Evolutionary conservation across 345 rosid species (phyloP), one percentile per base, ranked within the genome.

Genomic region (Jatropha curcas): DNA sequence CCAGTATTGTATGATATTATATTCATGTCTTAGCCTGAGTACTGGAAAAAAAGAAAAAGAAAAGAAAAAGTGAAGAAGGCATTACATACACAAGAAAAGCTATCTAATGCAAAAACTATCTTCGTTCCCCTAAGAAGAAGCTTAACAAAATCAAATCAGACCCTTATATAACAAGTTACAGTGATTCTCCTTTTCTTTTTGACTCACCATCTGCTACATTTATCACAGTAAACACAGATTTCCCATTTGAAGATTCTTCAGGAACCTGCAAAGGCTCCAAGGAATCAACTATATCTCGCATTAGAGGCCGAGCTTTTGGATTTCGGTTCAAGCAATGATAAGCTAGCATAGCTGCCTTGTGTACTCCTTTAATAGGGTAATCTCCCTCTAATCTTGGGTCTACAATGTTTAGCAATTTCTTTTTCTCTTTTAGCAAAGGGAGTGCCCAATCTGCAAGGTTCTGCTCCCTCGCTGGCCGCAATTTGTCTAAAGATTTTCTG

Each of bases 261-360:
- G 78, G 65, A 13, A 77, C 86, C 78, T 92, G 97, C 79, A 92
- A 83, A 35, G 98, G 99, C 84, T 95, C 99, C 86, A 91, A 77
- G 20, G 99, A 88, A 74, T 91, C 98, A 1, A 95, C 98, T 43
- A 95, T 88, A 71, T 95, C 98, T 53, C 98, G 86, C 99, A 95
- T 95, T n/a, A 95, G 81, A 73, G 99, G 99, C 80, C 99, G 79
- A 13, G 98, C 99, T 83, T 92, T 95, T 0, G 98, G 98, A 65
- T 95, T 91, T 43, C 90, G 71, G 83, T 91, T 91, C 79, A 95
- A 59, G 96, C 99, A 95, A 76, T 95, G 99, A 78, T 87, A 92
- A 19, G 96, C 93, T n/a, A 95, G 85, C 98, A 90, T 92, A 14
- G 99, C 96, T 27, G 99, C 98, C 84, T 88, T 92, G 48, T 92